Evolutionary conservation across 2,329 filamentous ascomycete genomes (phyloP).

Genomic region (Endocalyx cinctus): DNA sequence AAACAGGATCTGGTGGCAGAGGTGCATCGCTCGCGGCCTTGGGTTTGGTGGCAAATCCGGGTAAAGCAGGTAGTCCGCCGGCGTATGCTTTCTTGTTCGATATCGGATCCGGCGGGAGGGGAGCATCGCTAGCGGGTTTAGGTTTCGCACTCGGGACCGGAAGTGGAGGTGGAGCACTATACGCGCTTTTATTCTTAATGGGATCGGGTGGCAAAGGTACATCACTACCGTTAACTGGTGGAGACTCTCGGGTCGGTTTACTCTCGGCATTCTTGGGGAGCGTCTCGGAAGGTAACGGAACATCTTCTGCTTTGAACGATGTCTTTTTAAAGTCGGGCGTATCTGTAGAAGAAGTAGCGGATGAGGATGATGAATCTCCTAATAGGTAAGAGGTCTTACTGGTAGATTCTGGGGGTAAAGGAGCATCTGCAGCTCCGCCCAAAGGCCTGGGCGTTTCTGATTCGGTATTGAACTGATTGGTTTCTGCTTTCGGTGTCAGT

Average conservation of each 20-base stretch:
- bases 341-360: conserved; percentile 37
- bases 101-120: conserved; percentile 35
- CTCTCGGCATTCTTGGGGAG: conserved; percentile 10
- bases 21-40: conserved; percentile 29
- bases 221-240: conserved; percentile 16
- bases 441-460: conserved; percentile 27
- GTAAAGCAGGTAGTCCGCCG: conserved; percentile 31
- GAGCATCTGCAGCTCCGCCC: conserved; percentile 27
- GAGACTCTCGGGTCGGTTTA: conserved; percentile 14
- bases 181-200: conserved; percentile 29
- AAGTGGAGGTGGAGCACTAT: conserved; percentile 22
- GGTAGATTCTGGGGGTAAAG: conserved; percentile 51
- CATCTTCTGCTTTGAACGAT: conserved; percentile 18
- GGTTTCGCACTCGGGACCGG: conserved; percentile 18
- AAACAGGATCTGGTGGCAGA: conserved; percentile 34
- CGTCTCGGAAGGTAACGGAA: conserved; percentile 28
- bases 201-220: conserved; percentile 41
- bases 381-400: conserved; percentile 48
- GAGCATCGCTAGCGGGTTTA: conserved; percentile 30
- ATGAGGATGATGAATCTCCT: conserved; percentile 50
- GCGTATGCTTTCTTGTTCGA: conserved; percentile 27
- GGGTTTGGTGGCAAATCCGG: conserved; percentile 22
- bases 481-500: conserved; percentile 16
- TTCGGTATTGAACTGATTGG: conserved; percentile 34
- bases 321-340: conserved; percentile 15